Base-by-base conservation (phyloP, 2,329 filamentous ascomycete genomes). In the Berkeleyomyces rouxiae region DNA sequence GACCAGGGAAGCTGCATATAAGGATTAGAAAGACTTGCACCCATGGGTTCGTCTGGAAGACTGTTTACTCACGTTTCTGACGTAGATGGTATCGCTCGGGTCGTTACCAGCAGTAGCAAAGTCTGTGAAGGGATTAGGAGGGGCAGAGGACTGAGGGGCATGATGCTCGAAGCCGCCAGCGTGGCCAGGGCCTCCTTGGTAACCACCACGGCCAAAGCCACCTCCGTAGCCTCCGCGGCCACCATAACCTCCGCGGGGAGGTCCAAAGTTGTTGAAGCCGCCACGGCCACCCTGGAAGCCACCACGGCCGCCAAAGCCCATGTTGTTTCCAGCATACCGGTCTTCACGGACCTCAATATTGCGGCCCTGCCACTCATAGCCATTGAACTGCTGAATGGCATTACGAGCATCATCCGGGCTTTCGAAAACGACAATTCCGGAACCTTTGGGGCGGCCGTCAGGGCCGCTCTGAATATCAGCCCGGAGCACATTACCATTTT, bases 311-410 rank as follows among this genome's bases (percentile, higher is more conserved):
- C 79, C 82, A 16, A 76, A 75, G 65, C 77, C 77, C 64, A 81
- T 82, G 72, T 68, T 74, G 66, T 73, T 75, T 65, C 83, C 85
- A 65, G 93, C 93, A 72, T 91, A 99, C 64, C 93, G 87, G 71
- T 99, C 93, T 74, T 97, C 92, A 66, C 93, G 90, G 66, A 99
- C 93, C 73, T 99, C 93, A 59, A 99, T 83, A 61, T 85, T 78
- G 64, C 93, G 87, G 9, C 93, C 93, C 73, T 97, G 92, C 93
- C 93, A 99, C 67, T 99, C 93, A 72, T 96, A 97, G 64, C 93
- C 93, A 72, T 97, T 96, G 79, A 97, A 99, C 68, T 96, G 91
- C 71, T 90, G 85, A 67, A 99, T 99, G 31, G 93, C 93, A 71
- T 90, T 96, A 67, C 90, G 89, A 49, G 93, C 92, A 74, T 99